Percentiles rank a stretch among this genome's conserved stretches.
phyloP scores from a whole-genome alignment of 805 yeast genomes.

The Candida railenensis region DNA sequence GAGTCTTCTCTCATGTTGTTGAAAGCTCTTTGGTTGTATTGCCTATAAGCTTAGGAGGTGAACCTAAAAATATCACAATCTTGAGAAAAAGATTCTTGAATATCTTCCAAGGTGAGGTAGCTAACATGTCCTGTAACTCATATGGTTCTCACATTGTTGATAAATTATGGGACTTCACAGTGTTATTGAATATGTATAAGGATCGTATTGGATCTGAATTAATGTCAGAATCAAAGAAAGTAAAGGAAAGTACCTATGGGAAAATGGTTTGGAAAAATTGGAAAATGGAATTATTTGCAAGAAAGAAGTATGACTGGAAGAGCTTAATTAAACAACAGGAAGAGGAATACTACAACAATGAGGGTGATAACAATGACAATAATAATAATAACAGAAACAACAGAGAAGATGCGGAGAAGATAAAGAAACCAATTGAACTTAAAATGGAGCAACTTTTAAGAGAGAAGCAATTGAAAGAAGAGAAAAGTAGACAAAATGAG shows the following conservation, averaged over 20 bases:
- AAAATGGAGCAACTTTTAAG: slow-evolving; percentile 38
- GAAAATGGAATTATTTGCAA: slow-evolving; percentile 75
- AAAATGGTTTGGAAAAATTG: slow-evolving; percentile 94
- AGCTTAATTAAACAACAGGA: slow-evolving; percentile 49
- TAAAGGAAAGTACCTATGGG: slow-evolving; percentile 87
- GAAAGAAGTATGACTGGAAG: slow-evolving; percentile 86
- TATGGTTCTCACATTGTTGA: slow-evolving; percentile 92
- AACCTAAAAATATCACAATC: slow-evolving; percentile 46
- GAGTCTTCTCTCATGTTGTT: slow-evolving; percentile 87
- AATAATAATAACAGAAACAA: slow-evolving; percentile 5
- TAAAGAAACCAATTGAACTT: slow-evolving; percentile 40
- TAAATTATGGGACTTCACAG: slow-evolving; percentile 75
- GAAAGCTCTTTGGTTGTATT: slow-evolving; percentile 56
- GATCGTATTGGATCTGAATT: slow-evolving; percentile 80
- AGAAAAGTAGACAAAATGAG: slow-evolving; percentile 20
- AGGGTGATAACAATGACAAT: slow-evolving; percentile 14
- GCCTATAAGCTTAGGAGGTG: slow-evolving; percentile 39
- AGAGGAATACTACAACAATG: slow-evolving; percentile 22
- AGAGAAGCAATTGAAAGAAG: slow-evolving; percentile 27
- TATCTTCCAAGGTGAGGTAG: slow-evolving; percentile 51
- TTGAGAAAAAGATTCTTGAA: slow-evolving; percentile 71
- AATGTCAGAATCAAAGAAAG: slow-evolving; percentile 54
- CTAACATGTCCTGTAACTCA: slow-evolving; percentile 73
- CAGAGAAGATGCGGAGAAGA: slow-evolving; percentile 14
- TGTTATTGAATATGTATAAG: slow-evolving; percentile 75